Conservation (phyloP, 208 protist genomes). For the Tritrichomonas foetus region DNA sequence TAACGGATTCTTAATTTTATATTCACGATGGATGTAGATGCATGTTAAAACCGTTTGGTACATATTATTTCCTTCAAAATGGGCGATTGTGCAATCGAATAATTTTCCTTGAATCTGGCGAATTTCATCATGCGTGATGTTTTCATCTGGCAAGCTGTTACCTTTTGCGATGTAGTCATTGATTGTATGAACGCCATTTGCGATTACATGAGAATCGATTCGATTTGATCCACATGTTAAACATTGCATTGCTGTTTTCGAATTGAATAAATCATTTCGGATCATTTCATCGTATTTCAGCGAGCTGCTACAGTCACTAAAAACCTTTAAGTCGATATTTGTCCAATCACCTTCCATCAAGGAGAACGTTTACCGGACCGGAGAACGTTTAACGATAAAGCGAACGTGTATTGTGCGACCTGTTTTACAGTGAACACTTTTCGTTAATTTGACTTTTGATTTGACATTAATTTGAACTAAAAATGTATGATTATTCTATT, state of each 20-base stretch:
- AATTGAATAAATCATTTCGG: not conserved
- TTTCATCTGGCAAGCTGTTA: not conserved
- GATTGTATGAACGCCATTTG: not conserved
- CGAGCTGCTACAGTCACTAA: not conserved
- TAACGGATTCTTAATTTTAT: not conserved
- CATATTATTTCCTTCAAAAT: not conserved
- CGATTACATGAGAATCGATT: not conserved
- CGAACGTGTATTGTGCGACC: too few relatives aligned
- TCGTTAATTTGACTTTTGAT: too few relatives aligned
- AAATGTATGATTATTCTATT: too few relatives aligned
- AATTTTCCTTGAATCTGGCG: not conserved
- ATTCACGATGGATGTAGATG: not conserved
- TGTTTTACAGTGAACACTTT: too few relatives aligned
- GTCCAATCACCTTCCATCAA: too few relatives aligned
- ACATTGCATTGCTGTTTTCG: not conserved
- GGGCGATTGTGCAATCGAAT: not conserved
- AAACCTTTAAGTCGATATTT: not conserved
- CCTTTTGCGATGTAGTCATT: not conserved
- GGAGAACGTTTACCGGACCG: too few relatives aligned
- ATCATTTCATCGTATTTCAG: slow-evolving; percentile 5
- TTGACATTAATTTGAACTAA: too few relatives aligned
- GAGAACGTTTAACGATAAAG: too few relatives aligned
- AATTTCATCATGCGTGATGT: slow-evolving; percentile 8
- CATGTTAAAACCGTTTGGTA: not conserved
- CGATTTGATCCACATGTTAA: not conserved